These are phyloP conservation scores for Penicillium vulpinum DNA, from an alignment of 2,329 filamentous ascomycete species.

Conservation along the genomic window DNA sequence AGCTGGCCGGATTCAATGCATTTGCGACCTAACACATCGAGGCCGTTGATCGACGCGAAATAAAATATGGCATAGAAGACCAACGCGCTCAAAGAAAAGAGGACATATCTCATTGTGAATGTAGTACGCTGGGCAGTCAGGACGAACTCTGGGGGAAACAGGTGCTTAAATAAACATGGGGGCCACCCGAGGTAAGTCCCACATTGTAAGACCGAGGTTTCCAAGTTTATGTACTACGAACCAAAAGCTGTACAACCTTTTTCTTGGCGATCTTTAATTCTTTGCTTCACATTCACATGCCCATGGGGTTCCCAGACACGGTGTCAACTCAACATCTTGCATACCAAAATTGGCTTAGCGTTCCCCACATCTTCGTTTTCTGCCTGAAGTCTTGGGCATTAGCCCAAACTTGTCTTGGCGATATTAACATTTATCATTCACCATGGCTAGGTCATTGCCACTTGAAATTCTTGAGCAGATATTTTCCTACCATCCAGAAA, in stretches of 20 bases:
- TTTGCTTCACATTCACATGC: not conserved
- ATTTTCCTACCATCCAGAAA: not conserved
- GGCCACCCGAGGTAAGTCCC: not conserved
- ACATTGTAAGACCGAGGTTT: conserved; percentile 5
- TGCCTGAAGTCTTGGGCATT: not conserved
- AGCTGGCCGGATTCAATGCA: conserved; percentile 27
- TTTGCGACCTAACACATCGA: conserved; percentile 21
- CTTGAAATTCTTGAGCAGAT: not conserved
- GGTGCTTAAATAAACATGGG: not conserved
- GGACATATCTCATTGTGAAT: conserved; percentile 24
- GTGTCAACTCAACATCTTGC: conserved; percentile 13
- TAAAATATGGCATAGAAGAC: conserved; percentile 38
- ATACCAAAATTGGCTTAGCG: conserved; percentile 17
- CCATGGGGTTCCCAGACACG: too few species aligned
- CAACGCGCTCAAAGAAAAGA: conserved; percentile 33
- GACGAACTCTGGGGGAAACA: too few species aligned
- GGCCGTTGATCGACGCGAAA: conserved; percentile 36
- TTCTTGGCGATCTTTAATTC: not conserved
- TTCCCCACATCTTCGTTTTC: not conserved
- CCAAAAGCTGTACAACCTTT: not conserved
- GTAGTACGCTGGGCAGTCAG: not conserved
- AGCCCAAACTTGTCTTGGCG: not conserved
- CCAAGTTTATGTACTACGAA: not conserved
- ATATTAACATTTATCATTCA: not conserved
- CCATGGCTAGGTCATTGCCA: not conserved